Evolutionary conservation across 1,284 basidiomycete species (phyloP), one percentile per base, ranked within the genome.

Genomic region (Microbotryum lychnidis-dioicae): DNA sequence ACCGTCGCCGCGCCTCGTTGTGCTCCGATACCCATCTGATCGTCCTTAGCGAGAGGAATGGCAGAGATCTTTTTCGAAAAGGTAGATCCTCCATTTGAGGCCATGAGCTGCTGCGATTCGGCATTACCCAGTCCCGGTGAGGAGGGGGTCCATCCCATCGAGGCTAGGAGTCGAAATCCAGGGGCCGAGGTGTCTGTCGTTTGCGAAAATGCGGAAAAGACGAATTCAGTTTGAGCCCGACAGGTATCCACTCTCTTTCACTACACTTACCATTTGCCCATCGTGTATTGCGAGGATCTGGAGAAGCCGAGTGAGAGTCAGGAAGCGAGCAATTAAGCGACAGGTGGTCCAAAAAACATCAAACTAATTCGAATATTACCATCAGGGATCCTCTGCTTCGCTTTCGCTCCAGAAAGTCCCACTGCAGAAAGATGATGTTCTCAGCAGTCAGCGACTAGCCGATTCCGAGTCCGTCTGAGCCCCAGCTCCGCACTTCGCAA

Each of bases 71-170:
- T 68, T 33, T 63, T 63, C 45, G 50, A 57, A 54, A 61, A 67
- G 25, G n/a, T 20, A 1, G 53, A 37, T 7, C 66, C 66, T 49
- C 65, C 67, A 49, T 60, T 60, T 7, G 62, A 58, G 56, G 53
- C 10, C 57, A 67, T 69, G 46, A 54, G 54, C 12, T 60, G 57
- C 18, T 69, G 67, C 4, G 62, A 64, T 18, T 57, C 49, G 8
- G 45, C 51, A 56, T 62, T 61, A 10, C 68, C 68, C 14, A 69
- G 63, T 3, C 29, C 27, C 8, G 65, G 63, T 46, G 57, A 60
- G 16, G 58, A 55, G 18, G 69, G 67, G 29, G 67, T 67, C 68
- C 69, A 71, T 51, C 70, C 70, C 70, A 71, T 71, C 20, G 67
- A 68, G 20, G 63, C 63, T 45, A 71, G 63, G n/a, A 71, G 58